A percentile compares a stretch with the other conserved stretches of the same genome.
phyloP scores from a whole-genome alignment of 352 stramenopile genomes.

The Globisporangium cylindrosporum region DNA sequence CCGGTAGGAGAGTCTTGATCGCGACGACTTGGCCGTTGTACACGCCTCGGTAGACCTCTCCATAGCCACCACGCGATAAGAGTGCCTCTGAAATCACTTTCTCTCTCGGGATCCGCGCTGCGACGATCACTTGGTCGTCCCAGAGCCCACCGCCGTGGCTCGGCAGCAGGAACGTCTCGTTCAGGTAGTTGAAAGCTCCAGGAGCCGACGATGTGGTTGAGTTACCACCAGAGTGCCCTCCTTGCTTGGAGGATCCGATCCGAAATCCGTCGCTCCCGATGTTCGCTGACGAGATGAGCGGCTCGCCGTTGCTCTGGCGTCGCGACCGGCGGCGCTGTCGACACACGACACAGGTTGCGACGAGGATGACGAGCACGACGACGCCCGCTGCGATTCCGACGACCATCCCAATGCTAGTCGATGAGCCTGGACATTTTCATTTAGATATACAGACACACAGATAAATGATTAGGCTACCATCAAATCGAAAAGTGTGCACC shows the following conservation, averaged over 20 bases:
- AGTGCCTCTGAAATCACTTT: conserved; percentile 21
- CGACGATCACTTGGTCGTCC: conserved; percentile 34
- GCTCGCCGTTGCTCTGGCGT: neutral
- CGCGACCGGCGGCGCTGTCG: neutral
- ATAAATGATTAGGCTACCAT: neutral
- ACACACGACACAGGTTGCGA: neutral
- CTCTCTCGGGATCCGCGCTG: conserved; percentile 29
- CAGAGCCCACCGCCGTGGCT: conserved; percentile 18
- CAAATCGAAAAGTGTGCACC: neutral
- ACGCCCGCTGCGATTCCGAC: neutral
- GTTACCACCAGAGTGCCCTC: neutral
- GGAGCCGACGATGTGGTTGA: neutral
- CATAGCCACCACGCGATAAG: conserved; percentile 36
- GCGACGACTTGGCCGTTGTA: conserved; percentile 37
- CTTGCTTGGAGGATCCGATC: neutral
- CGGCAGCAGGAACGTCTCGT: neutral
- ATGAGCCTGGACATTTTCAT: neutral
- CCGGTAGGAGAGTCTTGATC: conserved; percentile 40
- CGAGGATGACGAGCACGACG: neutral
- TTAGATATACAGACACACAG: neutral
- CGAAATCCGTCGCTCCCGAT: neutral
- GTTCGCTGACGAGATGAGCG: neutral
- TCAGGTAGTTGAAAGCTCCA: neutral
- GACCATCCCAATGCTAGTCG: neutral
- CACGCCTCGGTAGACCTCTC: conserved; percentile 35